phyloP scores from a whole-genome alignment of 192 early-diverging fungal genomes.

The Piromyces finnis region DNA sequence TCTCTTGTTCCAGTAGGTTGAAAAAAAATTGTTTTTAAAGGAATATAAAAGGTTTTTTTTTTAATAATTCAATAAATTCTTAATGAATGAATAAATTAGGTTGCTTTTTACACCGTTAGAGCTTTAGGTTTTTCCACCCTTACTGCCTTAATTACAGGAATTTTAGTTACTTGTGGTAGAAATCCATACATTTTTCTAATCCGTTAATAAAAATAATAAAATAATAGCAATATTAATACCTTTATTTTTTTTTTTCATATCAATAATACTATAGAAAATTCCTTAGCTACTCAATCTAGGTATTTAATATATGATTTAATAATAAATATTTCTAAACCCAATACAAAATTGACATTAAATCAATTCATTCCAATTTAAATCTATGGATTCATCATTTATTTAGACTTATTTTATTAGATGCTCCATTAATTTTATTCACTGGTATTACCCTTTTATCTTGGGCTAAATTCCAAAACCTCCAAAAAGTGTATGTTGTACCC shows the following conservation, averaged over 20 bases:
- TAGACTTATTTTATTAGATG: constrained; percentile 11
- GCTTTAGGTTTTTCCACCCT: constrained; percentile 21
- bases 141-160: constrained; percentile 13
- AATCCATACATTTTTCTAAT: too few species aligned
- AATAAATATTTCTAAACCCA: too few species aligned
- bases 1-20: constrained; percentile 2
- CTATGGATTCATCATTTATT: too few species aligned
- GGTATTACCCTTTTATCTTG: constrained; percentile 20
- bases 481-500: constrained; percentile 6
- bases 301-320: constrained; percentile 1
- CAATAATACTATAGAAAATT: constrained; percentile 4
- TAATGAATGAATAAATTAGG: background rate
- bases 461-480: constrained; percentile 19
- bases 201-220: too few species aligned
- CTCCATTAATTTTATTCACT: constrained; percentile 28
- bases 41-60: background rate
- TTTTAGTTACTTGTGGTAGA: constrained; percentile 19
- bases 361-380: too few species aligned
- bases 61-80: too few species aligned
- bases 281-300: background rate
- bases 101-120: constrained; percentile 24
- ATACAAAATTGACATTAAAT: too few species aligned
- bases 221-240: too few species aligned
- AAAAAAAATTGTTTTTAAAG: background rate
- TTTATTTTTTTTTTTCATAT: too few species aligned